A percentile compares a stretch with the other conserved stretches of the same genome.
phyloP scores from a whole-genome alignment of 2,329 filamentous ascomycete genomes.

The Talaromyces sp. region DNA sequence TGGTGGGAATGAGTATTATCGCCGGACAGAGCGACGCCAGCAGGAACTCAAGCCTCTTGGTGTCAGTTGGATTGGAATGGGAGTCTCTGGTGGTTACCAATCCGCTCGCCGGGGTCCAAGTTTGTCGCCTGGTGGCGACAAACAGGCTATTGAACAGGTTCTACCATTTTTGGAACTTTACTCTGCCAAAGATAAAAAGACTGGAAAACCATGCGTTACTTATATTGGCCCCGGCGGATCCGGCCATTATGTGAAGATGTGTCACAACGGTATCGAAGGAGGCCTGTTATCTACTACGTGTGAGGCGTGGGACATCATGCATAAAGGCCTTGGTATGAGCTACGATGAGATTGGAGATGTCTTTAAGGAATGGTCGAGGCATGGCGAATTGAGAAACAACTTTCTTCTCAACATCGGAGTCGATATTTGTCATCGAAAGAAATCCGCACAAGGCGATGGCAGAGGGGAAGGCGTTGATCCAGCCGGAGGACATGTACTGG shows the following conservation, averaged over 20 bases:
- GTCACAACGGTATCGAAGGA: constrained; percentile 73
- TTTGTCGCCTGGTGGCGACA: constrained; percentile 65
- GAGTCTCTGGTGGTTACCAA: constrained; percentile 69
- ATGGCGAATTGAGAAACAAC: constrained; percentile 59
- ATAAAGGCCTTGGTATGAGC: constrained; percentile 56
- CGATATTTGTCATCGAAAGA: constrained; percentile 58
- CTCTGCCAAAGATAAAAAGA: constrained; percentile 59
- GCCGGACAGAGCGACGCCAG: constrained; percentile 63
- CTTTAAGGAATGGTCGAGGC: constrained; percentile 60
- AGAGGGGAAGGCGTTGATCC: constrained; percentile 34
- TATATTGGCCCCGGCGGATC: constrained; percentile 61
- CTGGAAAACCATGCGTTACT: constrained; percentile 60
- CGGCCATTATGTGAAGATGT: constrained; percentile 74
- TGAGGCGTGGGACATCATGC: constrained; percentile 66
- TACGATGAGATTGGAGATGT: constrained; percentile 62
- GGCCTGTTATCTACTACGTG: constrained; percentile 65
- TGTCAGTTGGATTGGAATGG: constrained; percentile 66
- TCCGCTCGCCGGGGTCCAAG: constrained; percentile 64
- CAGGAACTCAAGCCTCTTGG: constrained; percentile 56
- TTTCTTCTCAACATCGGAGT: constrained; percentile 64
- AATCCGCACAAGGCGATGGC: constrained; percentile 38
- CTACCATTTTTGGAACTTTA: constrained; percentile 62
- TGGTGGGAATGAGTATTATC: constrained; percentile 66
- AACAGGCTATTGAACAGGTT: constrained; percentile 56
- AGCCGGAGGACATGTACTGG: constrained; percentile 54